Percentiles rank a stretch among this genome's conserved stretches.
phyloP scores from a whole-genome alignment of 345 rosid genomes.

The Pugionium dolabratum region DNA sequence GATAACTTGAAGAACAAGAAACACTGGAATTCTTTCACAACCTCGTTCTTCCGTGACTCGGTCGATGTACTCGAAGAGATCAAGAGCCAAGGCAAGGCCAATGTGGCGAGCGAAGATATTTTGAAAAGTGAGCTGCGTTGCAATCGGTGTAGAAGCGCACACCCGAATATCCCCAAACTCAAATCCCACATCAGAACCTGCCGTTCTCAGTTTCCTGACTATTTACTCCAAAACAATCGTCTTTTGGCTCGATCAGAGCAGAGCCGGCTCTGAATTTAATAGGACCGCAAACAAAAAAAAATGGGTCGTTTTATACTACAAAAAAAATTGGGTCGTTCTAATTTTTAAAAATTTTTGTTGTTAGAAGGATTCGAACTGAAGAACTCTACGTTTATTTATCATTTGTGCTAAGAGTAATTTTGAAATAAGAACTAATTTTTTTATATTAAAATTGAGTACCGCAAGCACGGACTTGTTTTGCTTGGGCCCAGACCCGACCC shows the following conservation, averaged over 20 bases:
- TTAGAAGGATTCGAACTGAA: too few species aligned
- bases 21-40: conserved; percentile 91
- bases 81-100: conserved; percentile 55
- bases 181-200: conserved; percentile 70
- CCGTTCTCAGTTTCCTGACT: conserved; percentile 52
- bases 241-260: conserved; percentile 27
- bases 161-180: conserved; percentile 83
- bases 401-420: too few species aligned
- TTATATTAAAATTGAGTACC: too few species aligned
- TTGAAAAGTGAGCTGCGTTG: conserved; percentile 78
- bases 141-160: conserved; percentile 79
- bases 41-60: conserved; percentile 77
- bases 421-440: too few species aligned
- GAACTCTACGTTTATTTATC: too few species aligned
- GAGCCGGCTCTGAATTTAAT: too few species aligned
- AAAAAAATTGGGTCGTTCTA: too few species aligned
- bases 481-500: too few species aligned
- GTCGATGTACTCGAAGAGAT: conserved; percentile 80
- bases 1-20: conserved; percentile 78
- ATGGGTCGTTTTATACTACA: too few species aligned
- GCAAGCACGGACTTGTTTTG: too few species aligned
- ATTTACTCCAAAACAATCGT: conserved; percentile 50
- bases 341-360: too few species aligned
- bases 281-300: too few species aligned
- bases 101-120: conserved; percentile 46